A percentile compares a stretch with the other conserved stretches of the same genome.
Evolutionary conservation across 2,329 filamentous ascomycete genomes (phyloP).

Genomic region (Exophiala lecanii-corni): DNA sequence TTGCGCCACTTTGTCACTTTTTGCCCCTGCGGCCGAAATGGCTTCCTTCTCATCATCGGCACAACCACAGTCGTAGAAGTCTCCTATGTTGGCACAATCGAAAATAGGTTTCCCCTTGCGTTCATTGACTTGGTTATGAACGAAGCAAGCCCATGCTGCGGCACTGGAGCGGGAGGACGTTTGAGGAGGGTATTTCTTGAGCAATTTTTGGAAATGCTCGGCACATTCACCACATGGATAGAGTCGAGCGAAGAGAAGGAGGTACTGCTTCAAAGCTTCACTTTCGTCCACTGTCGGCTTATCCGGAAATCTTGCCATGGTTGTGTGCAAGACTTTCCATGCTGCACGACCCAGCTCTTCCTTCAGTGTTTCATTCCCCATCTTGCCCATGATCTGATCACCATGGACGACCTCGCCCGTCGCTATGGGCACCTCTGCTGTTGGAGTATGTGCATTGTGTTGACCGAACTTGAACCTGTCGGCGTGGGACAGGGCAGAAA

Average conservation of each 20-base stretch:
- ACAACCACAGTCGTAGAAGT: constrained; percentile 65
- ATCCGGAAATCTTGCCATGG: constrained; percentile 62
- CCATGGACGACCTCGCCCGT: constrained; percentile 37
- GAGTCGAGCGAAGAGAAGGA: constrained; percentile 60
- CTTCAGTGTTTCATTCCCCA: constrained; percentile 48
- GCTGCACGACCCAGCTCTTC: constrained; percentile 61
- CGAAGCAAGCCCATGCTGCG: constrained; percentile 63
- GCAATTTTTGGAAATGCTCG: constrained; percentile 56
- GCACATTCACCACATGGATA: constrained; percentile 66
- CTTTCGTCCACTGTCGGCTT: constrained; percentile 58
- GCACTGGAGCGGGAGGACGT: constrained; percentile 57
- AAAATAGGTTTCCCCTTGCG: constrained; percentile 57
- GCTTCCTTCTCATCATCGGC: constrained; percentile 48
- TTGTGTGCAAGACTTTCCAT: constrained; percentile 64
- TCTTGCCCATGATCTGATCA: constrained; percentile 41
- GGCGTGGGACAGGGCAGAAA: constrained; percentile 12
- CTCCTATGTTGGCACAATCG: constrained; percentile 60
- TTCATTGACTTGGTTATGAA: constrained; percentile 63
- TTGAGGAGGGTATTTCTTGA: constrained; percentile 61
- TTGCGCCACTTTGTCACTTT: constrained; percentile 17
- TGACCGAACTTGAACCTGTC: constrained; percentile 12
- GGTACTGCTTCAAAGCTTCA: constrained; percentile 54
- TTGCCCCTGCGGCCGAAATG: constrained; percentile 17
- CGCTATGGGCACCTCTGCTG: constrained; percentile 2
- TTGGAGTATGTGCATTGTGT: constrained; percentile 14